Evolutionary conservation across 352 stramenopile genomes (phyloP).

Genomic region (Phytophthora megakarya): DNA sequence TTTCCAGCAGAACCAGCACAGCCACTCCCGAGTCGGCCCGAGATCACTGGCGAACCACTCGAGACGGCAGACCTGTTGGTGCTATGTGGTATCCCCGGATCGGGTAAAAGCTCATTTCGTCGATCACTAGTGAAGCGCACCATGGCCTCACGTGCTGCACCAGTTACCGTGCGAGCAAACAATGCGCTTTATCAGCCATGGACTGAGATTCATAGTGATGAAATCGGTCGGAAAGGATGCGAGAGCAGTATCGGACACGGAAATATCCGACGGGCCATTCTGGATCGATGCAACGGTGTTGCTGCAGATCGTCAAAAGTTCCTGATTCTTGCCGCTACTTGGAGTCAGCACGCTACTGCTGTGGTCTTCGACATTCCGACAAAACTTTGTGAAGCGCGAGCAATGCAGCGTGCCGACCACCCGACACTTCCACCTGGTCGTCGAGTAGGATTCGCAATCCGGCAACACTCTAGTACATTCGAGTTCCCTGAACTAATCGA

Average conservation of each 20-base stretch:
- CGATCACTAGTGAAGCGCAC: conserved; percentile 47
- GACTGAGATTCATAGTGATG: conserved; percentile 59
- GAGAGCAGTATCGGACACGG: conserved; percentile 32
- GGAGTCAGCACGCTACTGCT: conserved; percentile 59
- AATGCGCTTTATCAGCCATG: conserved; percentile 26
- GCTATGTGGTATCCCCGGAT: conserved; percentile 60
- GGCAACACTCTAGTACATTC: conserved; percentile 49
- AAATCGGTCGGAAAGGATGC: conserved; percentile 43
- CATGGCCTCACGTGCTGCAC: conserved; percentile 11
- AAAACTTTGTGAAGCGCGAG: conserved; percentile 50
- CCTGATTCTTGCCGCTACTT: conserved; percentile 47
- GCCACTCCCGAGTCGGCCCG: conserved; percentile 37
- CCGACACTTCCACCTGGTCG: conserved; percentile 48
- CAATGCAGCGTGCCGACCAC: conserved; percentile 50
- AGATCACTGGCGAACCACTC: conserved; percentile 37
- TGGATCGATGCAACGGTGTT: conserved; percentile 67
- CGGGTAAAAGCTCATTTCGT: conserved; percentile 69
- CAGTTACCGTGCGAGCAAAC: conserved; percentile 8
- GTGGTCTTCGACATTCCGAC: conserved; percentile 63
- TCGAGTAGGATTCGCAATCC: conserved; percentile 48
- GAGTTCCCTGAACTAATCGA: conserved; percentile 43
- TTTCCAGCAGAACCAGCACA: conserved; percentile 37
- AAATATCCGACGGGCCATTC: conserved; percentile 45
- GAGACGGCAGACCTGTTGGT: conserved; percentile 53
- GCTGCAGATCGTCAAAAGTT: conserved; percentile 47